These are phyloP conservation scores for Neurospora tetraspora DNA, from an alignment of 495 filamentous ascomycete species.

Conservation along the genomic window DNA sequence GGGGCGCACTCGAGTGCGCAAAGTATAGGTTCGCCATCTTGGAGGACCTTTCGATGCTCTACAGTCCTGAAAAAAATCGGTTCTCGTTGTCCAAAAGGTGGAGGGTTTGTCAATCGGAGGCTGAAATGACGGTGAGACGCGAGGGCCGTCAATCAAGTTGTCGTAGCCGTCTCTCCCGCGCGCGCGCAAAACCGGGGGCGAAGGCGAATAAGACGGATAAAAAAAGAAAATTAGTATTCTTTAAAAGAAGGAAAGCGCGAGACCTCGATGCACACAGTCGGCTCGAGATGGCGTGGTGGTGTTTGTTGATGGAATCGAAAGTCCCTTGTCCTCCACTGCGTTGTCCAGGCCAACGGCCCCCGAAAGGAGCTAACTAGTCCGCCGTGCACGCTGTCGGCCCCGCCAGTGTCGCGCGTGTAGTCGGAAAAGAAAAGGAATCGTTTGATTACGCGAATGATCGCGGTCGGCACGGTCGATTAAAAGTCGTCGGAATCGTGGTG, in stretches of 20 bases:
- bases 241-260: slow-evolving; percentile 1
- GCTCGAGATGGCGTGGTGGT: slow-evolving; percentile 9
- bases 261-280: slow-evolving; percentile 14
- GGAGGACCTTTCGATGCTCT: slow-evolving; percentile 3
- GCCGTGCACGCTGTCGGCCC: slow-evolving; percentile 6
- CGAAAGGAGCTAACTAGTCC: slow-evolving; percentile 18
- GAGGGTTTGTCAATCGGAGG: background rate
- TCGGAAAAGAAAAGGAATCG: slow-evolving; percentile 8
- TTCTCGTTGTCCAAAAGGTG: background rate
- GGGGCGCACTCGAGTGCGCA: slow-evolving; percentile 82
- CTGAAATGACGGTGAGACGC: slow-evolving; percentile 7
- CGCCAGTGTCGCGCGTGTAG: slow-evolving; percentile 16
- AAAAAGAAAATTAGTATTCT: slow-evolving; percentile 4
- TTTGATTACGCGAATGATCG: slow-evolving; percentile 11
- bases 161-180: background rate
- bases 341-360: slow-evolving; percentile 26
- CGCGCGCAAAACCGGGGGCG: slow-evolving; percentile 7
- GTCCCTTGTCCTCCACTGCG: slow-evolving; percentile 21
- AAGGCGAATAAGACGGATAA: slow-evolving; percentile 2
- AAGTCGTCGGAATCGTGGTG: slow-evolving; percentile 13
- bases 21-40: slow-evolving; percentile 93
- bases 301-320: slow-evolving; percentile 11
- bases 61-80: background rate
- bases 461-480: slow-evolving; percentile 11
- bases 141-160: slow-evolving; percentile 1